These are phyloP conservation scores for Thelonectria blattea DNA, from an alignment of 2,329 filamentous ascomycete genomes.

Conservation along the genomic window DNA sequence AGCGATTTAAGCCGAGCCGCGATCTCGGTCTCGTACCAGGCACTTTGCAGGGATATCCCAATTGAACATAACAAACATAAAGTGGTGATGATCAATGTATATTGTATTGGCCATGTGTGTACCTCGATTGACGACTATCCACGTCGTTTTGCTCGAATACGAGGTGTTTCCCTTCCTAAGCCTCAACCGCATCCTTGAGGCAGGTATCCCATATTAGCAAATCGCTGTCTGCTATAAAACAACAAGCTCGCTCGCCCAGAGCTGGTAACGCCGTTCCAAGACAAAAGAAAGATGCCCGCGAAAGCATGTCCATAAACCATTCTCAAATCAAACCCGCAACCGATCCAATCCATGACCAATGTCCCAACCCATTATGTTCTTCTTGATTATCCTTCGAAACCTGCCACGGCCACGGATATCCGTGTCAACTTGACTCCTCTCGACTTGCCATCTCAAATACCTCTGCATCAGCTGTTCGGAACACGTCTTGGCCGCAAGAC, in stretches of 20 bases:
- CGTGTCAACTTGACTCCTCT: slow-evolving; percentile 4
- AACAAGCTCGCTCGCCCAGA: slow-evolving; percentile 10
- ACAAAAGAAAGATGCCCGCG: slow-evolving; percentile 14
- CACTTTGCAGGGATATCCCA: neutral
- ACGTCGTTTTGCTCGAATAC: slow-evolving; percentile 22
- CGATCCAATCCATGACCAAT: slow-evolving; percentile 2
- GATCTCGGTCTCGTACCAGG: neutral
- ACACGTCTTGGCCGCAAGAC: too few species aligned
- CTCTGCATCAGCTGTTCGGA: neutral
- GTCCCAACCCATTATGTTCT: slow-evolving; percentile 11
- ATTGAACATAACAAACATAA: neutral
- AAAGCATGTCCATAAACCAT: slow-evolving; percentile 11
- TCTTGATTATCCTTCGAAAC: neutral
- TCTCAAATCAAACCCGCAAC: slow-evolving; percentile 16
- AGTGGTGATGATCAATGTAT: slow-evolving; percentile 3
- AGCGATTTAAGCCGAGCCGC: slow-evolving; percentile 31
- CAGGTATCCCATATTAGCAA: slow-evolving; percentile 16
- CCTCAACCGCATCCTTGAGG: slow-evolving; percentile 3
- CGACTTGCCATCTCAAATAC: neutral
- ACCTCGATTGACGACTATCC: slow-evolving; percentile 13
- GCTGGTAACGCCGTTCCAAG: neutral
- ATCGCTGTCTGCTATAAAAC: slow-evolving; percentile 14
- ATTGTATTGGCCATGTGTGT: slow-evolving; percentile 1
- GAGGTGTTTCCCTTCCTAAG: slow-evolving; percentile 1
- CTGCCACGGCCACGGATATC: slow-evolving; percentile 4